Evolutionary conservation across 257 asterid genomes (phyloP).

Genomic region (Nyctanthes arbortristis): DNA sequence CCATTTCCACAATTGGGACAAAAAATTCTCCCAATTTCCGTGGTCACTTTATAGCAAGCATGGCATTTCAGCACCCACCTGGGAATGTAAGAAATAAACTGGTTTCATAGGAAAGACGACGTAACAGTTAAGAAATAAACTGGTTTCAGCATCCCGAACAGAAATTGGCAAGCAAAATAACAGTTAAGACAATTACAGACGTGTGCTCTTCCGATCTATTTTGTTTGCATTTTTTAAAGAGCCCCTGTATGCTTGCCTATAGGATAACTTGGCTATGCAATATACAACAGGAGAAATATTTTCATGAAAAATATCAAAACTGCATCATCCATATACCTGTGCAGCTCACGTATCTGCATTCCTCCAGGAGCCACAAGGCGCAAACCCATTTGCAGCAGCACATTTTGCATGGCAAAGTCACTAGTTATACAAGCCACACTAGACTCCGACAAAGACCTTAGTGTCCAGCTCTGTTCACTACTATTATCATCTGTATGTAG

Average conservation of each 20-base stretch:
- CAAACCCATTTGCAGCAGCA: conserved; percentile 92
- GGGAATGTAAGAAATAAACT: conserved; percentile 12
- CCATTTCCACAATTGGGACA: conserved; percentile 98
- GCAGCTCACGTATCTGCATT: conserved; percentile 96
- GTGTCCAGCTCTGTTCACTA: conserved; percentile 96
- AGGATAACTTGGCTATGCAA: neutral
- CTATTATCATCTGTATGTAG: conserved; percentile 62
- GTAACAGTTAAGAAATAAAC: neutral
- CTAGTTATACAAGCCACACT: conserved; percentile 90
- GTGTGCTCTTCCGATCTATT: neutral
- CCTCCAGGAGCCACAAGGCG: conserved; percentile 98
- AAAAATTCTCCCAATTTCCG: conserved; percentile 84
- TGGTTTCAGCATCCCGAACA: neutral
- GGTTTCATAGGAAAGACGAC: neutral
- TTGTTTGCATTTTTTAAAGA: neutral
- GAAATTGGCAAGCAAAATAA: neutral
- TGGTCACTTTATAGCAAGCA: conserved; percentile 95
- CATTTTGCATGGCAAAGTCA: conserved; percentile 99
- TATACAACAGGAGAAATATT: neutral
- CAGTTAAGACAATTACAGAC: neutral
- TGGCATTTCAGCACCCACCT: conserved; percentile 99
- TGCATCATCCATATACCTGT: conserved; percentile 46
- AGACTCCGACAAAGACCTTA: conserved; percentile 84
- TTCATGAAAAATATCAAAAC: neutral
- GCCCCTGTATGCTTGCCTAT: neutral